Conservation (phyloP, 2,329 filamentous ascomycete species). For the Alternaria sp. region DNA sequence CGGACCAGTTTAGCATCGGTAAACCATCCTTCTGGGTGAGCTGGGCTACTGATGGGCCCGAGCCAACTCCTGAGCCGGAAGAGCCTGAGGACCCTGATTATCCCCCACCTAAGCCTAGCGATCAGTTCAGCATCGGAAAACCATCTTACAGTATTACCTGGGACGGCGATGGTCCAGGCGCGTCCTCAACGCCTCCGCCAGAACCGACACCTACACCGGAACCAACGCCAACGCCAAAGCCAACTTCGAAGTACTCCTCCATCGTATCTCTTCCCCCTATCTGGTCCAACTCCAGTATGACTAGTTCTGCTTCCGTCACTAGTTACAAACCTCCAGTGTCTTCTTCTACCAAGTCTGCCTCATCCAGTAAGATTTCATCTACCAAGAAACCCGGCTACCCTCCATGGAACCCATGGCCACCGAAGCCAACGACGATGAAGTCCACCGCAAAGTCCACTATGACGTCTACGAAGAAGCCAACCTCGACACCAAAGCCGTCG, state of each 20-base stretch:
- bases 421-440: constrained; percentile 12
- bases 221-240: constrained; percentile 8
- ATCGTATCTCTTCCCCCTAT: background rate
- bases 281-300: constrained; percentile 2
- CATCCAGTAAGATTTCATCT: constrained; percentile 2
- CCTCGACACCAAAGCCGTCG: background rate
- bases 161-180: constrained; percentile 8
- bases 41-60: constrained; percentile 5
- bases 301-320: background rate
- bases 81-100: constrained; percentile 9
- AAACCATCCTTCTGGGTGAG: constrained; percentile 7
- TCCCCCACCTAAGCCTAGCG: constrained; percentile 9
- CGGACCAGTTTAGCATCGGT: constrained; percentile 10
- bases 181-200: background rate
- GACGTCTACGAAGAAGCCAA: constrained; percentile 1
- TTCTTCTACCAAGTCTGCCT: background rate
- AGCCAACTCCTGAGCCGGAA: constrained; percentile 9
- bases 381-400: constrained; percentile 18
- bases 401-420: constrained; percentile 14
- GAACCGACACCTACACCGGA: constrained; percentile 1
- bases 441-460: background rate
- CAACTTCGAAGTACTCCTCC: constrained; percentile 4
- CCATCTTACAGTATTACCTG: constrained; percentile 10
- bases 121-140: constrained; percentile 6
- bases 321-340: background rate